These are phyloP conservation scores for Pseudodiploospora longispora DNA, from an alignment of 2,329 filamentous ascomycete genomes.

Conservation along the genomic window DNA sequence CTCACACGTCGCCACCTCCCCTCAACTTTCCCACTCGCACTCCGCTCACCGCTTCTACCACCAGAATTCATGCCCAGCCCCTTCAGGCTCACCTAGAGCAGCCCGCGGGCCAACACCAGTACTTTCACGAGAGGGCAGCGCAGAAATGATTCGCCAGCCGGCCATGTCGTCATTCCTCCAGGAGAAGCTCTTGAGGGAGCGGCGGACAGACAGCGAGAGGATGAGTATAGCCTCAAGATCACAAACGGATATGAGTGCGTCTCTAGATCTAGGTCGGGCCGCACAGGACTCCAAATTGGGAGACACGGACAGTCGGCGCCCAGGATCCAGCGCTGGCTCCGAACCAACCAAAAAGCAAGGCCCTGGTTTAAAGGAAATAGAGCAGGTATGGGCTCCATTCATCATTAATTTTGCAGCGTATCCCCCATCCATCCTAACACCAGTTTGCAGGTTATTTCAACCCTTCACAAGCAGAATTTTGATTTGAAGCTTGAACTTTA, in stretches of 20 bases:
- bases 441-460: conserved; percentile 49
- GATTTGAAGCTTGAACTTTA: conserved; percentile 67
- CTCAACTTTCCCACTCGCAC: conserved; percentile 26
- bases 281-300: conserved; percentile 29
- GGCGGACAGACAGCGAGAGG: conserved; percentile 40
- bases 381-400: conserved; percentile 38
- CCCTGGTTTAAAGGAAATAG: conserved; percentile 60
- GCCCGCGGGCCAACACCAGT: conserved; percentile 32
- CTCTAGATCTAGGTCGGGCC: conserved; percentile 28
- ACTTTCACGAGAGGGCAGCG: conserved; percentile 33
- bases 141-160: conserved; percentile 31
- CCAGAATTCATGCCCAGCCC: conserved; percentile 29
- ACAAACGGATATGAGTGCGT: conserved; percentile 30
- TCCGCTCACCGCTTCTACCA: conserved; percentile 30
- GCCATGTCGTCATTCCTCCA: conserved; percentile 45
- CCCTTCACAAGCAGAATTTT: conserved; percentile 67
- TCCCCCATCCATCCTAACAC: neutral
- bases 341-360: conserved; percentile 41
- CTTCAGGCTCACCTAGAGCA: conserved; percentile 26
- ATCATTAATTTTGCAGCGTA: neutral
- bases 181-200: conserved; percentile 45
- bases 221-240: conserved; percentile 24
- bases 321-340: conserved; percentile 32
- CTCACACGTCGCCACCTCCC: conserved; percentile 30
- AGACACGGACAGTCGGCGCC: conserved; percentile 28